Conservation (phyloP, 495 filamentous ascomycete genomes). For the Zalerion maritima region DNA sequence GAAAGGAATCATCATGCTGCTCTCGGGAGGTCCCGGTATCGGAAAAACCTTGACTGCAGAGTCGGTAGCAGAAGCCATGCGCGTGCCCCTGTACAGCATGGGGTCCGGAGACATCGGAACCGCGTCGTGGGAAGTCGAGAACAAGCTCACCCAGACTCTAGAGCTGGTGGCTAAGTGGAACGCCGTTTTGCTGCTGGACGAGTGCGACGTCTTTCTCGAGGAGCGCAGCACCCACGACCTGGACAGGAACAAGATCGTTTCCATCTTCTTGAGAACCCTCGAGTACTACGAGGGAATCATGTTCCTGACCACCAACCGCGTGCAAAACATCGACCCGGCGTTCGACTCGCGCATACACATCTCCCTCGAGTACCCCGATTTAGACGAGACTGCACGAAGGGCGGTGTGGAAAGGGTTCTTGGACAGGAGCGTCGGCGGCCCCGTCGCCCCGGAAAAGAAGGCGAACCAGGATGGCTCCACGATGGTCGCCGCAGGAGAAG, state of each 20-base stretch:
- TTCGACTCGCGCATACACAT: slow-evolving; percentile 39
- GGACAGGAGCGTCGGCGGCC: slow-evolving; percentile 3
- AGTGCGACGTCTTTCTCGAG: slow-evolving; percentile 56
- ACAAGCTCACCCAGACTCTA: slow-evolving; percentile 33
- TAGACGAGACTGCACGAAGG: slow-evolving; percentile 17
- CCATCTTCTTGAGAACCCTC: slow-evolving; percentile 40
- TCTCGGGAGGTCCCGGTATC: slow-evolving; percentile 42
- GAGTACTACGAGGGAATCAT: slow-evolving; percentile 45
- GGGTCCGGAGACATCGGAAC: slow-evolving; percentile 41
- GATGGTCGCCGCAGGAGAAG: slow-evolving; percentile 1
- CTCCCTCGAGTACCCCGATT: slow-evolving; percentile 29
- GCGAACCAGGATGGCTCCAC: slow-evolving; percentile 2
- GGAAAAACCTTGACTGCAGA: slow-evolving; percentile 48
- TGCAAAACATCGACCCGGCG: slow-evolving; percentile 32
- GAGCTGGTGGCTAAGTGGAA: slow-evolving; percentile 37
- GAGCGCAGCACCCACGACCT: slow-evolving; percentile 37
- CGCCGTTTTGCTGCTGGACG: slow-evolving; percentile 45
- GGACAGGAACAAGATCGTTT: slow-evolving; percentile 39
- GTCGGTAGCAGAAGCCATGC: slow-evolving; percentile 35
- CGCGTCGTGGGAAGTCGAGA: slow-evolving; percentile 32
- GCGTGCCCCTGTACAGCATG: slow-evolving; percentile 38
- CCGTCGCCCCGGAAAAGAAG: not conserved
- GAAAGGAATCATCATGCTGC: slow-evolving; percentile 43
- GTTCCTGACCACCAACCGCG: slow-evolving; percentile 44
- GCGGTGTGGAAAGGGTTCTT: slow-evolving; percentile 20